Evolutionary conservation across 441 rosid genomes (phyloP).

Genomic region (Breynia disticha): DNA sequence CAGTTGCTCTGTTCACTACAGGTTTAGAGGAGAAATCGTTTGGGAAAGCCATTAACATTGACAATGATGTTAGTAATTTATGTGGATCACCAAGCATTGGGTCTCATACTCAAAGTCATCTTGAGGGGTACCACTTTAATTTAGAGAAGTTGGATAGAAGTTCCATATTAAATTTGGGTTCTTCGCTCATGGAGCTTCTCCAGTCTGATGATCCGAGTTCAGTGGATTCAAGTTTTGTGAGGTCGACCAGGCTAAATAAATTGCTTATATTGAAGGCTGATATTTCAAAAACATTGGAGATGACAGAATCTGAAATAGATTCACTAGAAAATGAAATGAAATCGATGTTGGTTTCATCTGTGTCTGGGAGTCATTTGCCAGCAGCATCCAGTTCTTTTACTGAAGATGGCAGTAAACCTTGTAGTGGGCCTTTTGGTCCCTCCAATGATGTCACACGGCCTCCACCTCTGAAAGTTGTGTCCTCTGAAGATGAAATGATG

Average conservation of each 20-base stretch:
- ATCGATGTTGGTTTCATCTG: conserved; percentile 36
- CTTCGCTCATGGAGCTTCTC: conserved; percentile 58
- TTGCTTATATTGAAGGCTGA: conserved; percentile 59
- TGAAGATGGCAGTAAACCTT: conserved; percentile 22
- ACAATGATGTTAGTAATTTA: conserved; percentile 43
- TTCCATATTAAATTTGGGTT: conserved; percentile 45
- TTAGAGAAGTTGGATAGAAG: conserved; percentile 60
- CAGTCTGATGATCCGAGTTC: conserved; percentile 49
- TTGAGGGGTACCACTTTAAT: conserved; percentile 44
- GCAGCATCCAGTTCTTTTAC: conserved; percentile 28
- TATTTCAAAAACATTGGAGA: conserved; percentile 59
- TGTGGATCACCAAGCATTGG: conserved; percentile 54
- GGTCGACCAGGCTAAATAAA: conserved; percentile 47
- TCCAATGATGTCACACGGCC: conserved; percentile 22
- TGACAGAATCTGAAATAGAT: conserved; percentile 85
- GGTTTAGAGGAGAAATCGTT: conserved; percentile 64
- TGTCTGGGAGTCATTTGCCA: conserved; percentile 22
- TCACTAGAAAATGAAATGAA: conserved; percentile 69
- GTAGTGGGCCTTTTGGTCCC: conserved; percentile 25
- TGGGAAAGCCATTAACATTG: conserved; percentile 39
- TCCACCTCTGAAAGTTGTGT: conserved; percentile 38
- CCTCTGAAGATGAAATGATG: conserved; percentile 29
- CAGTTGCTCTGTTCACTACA: conserved; percentile 22
- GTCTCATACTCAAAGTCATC: conserved; percentile 49
- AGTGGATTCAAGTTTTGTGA: conserved; percentile 51